These are phyloP conservation scores for Trichoderma virens DNA, from an alignment of 495 filamentous ascomycete species.

Conservation along the genomic window DNA sequence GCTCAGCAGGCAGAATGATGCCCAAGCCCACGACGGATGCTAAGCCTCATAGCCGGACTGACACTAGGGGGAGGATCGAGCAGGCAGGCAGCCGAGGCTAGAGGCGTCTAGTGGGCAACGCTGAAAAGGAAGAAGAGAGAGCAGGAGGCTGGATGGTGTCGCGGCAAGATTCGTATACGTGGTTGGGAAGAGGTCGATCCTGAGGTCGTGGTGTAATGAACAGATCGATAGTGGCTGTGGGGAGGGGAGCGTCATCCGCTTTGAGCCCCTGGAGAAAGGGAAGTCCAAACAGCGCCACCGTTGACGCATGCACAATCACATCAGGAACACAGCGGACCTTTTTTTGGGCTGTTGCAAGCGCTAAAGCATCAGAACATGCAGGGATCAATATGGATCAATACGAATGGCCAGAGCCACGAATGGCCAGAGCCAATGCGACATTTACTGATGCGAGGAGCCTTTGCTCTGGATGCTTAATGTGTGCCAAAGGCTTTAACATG, in stretches of 20 bases:
- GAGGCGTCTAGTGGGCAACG: background rate
- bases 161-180: background rate
- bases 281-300: too few relatives aligned
- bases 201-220: background rate
- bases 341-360: too few relatives aligned
- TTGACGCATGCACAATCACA: too few relatives aligned
- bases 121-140: background rate
- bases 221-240: background rate
- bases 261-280: background rate
- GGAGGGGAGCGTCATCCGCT: background rate
- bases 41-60: slow-evolving; percentile 8
- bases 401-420: too few relatives aligned
- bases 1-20: slow-evolving; percentile 5
- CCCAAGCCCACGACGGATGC: slow-evolving; percentile 2
- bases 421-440: too few relatives aligned
- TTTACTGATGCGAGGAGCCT: too few relatives aligned
- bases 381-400: too few relatives aligned
- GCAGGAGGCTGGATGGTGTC: background rate
- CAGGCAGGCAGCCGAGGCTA: background rate
- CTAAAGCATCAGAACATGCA: too few relatives aligned
- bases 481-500: too few relatives aligned
- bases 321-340: too few relatives aligned
- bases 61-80: background rate
- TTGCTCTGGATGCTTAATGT: too few relatives aligned
- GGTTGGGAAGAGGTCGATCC: background rate